A percentile compares a stretch with the other conserved stretches of the same genome.
Evolutionary conservation across 108 stramenopile genomes (phyloP).

Genomic region (Cyclotella kingstonii): DNA sequence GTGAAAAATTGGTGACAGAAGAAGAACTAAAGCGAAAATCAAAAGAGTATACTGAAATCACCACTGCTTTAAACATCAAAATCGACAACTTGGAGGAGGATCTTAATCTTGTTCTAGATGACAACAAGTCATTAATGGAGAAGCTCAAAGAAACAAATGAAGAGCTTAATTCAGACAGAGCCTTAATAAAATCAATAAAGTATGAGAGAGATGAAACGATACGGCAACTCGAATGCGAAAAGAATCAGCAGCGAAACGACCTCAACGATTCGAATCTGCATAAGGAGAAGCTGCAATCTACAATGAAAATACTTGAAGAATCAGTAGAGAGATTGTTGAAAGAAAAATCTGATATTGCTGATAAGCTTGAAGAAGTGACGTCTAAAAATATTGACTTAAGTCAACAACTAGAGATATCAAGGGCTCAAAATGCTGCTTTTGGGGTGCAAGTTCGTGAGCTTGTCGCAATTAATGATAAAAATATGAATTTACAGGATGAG

Average conservation of each 20-base stretch:
- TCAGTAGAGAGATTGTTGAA: constrained; percentile 2
- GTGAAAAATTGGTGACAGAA: constrained; percentile 14
- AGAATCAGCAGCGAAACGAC: constrained; percentile 18
- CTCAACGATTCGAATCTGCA: constrained; percentile 19
- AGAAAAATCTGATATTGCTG: constrained; percentile 6
- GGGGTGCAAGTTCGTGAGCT: not conserved
- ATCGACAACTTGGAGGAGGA: constrained; percentile 42
- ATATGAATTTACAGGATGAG: constrained; percentile 19
- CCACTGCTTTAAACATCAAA: constrained; percentile 40
- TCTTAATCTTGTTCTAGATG: constrained; percentile 8
- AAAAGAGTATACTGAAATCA: constrained; percentile 37
- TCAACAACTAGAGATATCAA: constrained; percentile 7
- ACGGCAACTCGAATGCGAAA: constrained; percentile 12
- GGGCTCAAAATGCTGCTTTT: not conserved
- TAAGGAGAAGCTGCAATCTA: constrained; percentile 5
- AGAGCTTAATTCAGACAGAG: constrained; percentile 10
- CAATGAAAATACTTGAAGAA: constrained; percentile 6
- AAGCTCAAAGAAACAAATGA: constrained; percentile 32
- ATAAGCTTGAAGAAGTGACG: not conserved
- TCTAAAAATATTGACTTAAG: not conserved
- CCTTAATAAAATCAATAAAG: constrained; percentile 28
- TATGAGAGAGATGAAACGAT: constrained; percentile 22
- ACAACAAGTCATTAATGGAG: constrained; percentile 19
- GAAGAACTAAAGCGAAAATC: constrained; percentile 16
- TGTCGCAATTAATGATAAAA: constrained; percentile 1